Percentiles rank a stretch among this genome's conserved stretches.
These are phyloP conservation scores for Dactylellina parvicollis DNA, from an alignment of 2,329 filamentous ascomycete species.

Conservation along the genomic window DNA sequence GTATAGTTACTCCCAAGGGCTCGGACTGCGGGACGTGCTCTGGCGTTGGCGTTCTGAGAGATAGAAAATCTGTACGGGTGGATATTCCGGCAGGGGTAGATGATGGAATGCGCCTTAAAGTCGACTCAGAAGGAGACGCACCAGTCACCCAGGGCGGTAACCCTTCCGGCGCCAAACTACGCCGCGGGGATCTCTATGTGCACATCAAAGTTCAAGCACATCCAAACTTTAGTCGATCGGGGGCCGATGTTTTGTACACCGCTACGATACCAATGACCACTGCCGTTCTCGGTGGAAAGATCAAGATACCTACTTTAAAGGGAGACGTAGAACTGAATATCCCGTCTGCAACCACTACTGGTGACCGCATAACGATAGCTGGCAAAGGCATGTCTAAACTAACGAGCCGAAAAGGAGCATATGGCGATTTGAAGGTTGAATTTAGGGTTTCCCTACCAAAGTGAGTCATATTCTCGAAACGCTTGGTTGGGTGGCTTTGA, in stretches of 20 bases:
- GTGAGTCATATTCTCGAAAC: constrained; percentile 68
- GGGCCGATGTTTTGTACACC: constrained; percentile 91
- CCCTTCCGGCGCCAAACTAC: constrained; percentile 66
- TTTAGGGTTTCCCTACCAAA: constrained; percentile 97
- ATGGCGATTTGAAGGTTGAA: constrained; percentile 88
- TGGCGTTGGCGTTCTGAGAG: constrained; percentile 84
- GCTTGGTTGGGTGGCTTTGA: too few relatives aligned
- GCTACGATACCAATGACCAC: constrained; percentile 91
- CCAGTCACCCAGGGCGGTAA: constrained; percentile 68
- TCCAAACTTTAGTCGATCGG: constrained; percentile 84
- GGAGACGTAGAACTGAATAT: constrained; percentile 91
- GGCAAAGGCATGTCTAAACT: constrained; percentile 96
- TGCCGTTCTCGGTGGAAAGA: constrained; percentile 88
- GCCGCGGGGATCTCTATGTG: constrained; percentile 86
- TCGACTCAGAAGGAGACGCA: constrained; percentile 87
- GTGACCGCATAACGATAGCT: constrained; percentile 85
- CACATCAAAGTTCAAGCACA: constrained; percentile 89
- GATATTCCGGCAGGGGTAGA: constrained; percentile 96
- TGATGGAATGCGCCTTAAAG: constrained; percentile 89
- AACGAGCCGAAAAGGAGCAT: constrained; percentile 69
- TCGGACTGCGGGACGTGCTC: constrained; percentile 81
- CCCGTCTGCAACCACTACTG: constrained; percentile 87
- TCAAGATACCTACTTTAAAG: constrained; percentile 87
- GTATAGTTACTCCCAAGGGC: constrained; percentile 78
- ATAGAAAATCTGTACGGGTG: constrained; percentile 82